Evolutionary conservation across 164 flowering plant species (phyloP).

Genomic region (Vitis rupestris): DNA sequence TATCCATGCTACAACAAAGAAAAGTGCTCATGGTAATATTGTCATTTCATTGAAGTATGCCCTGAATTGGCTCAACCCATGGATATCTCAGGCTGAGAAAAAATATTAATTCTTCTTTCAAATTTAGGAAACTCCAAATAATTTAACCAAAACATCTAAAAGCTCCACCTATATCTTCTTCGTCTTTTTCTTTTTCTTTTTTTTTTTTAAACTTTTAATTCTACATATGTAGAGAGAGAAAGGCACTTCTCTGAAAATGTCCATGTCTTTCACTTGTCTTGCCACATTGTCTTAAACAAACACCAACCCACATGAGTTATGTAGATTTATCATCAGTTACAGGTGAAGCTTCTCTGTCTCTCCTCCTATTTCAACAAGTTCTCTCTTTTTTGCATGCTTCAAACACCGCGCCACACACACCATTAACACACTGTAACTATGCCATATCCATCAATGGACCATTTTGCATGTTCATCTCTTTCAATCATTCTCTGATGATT

Average conservation of each 20-base stretch:
- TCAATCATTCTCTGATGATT: conserved; percentile 12
- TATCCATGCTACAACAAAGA: neutral
- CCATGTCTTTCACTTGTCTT: conserved; percentile 20
- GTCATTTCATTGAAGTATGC: neutral
- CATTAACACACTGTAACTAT: conserved; percentile 11
- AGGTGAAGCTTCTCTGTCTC: neutral
- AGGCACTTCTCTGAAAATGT: neutral
- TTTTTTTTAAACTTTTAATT: neutral
- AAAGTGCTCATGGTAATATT: neutral
- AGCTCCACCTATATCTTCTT: neutral
- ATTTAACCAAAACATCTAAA: neutral
- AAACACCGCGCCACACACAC: conserved; percentile 7
- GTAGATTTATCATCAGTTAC: conserved; percentile 5
- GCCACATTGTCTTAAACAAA: conserved; percentile 30
- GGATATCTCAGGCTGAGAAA: neutral
- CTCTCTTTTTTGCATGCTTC: conserved; percentile 16
- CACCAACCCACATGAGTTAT: conserved; percentile 16
- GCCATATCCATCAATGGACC: neutral
- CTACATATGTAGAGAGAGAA: conserved; percentile 1
- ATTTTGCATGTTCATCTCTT: conserved; percentile 25
- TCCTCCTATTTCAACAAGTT: neutral
- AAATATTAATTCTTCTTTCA: neutral
- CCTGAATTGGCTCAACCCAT: neutral
- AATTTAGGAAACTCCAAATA: neutral
- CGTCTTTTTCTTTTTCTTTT: neutral